These are phyloP conservation scores for Pelargonium nanum DNA, from an alignment of 345 rosid species.

Conservation along the genomic window DNA sequence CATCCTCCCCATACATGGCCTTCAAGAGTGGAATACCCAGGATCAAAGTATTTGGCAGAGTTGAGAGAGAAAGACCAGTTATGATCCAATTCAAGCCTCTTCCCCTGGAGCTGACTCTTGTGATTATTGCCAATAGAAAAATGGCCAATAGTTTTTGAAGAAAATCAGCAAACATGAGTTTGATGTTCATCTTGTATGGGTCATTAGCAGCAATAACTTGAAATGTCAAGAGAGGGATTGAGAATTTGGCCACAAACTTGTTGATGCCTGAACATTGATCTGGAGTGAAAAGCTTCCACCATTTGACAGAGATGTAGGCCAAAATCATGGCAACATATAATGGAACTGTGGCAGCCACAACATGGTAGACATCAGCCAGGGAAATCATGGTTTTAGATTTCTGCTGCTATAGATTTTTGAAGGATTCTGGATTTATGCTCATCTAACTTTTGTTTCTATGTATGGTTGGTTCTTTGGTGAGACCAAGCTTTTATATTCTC, in stretches of 20 bases:
- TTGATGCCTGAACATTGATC: conserved; percentile 87
- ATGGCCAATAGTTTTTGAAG: conserved; percentile 55
- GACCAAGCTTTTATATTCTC: conserved; percentile 12
- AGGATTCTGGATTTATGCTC: background rate
- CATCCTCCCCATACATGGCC: conserved; percentile 64
- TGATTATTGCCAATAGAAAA: conserved; percentile 24
- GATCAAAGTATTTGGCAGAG: conserved; percentile 76
- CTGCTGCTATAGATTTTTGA: background rate
- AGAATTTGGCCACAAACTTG: conserved; percentile 80
- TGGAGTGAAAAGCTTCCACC: conserved; percentile 57
- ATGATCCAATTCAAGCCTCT: conserved; percentile 44
- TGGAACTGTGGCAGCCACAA: conserved; percentile 69
- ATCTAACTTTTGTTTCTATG: background rate
- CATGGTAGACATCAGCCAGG: conserved; percentile 53
- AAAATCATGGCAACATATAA: conserved; percentile 63
- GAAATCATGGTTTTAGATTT: conserved; percentile 39
- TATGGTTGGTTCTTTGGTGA: conserved; percentile 9
- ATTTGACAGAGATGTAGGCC: conserved; percentile 61
- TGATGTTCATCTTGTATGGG: conserved; percentile 66
- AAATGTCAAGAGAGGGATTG: conserved; percentile 71
- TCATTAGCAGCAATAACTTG: conserved; percentile 59
- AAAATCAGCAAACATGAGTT: conserved; percentile 47
- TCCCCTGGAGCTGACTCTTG: conserved; percentile 41
- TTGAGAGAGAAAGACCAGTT: conserved; percentile 59
- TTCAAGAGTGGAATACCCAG: conserved; percentile 66